A percentile compares a stretch with the other conserved stretches of the same genome.
phyloP scores from a whole-genome alignment of 78 protist genomes.

The Dictyostelium firmibasis region DNA sequence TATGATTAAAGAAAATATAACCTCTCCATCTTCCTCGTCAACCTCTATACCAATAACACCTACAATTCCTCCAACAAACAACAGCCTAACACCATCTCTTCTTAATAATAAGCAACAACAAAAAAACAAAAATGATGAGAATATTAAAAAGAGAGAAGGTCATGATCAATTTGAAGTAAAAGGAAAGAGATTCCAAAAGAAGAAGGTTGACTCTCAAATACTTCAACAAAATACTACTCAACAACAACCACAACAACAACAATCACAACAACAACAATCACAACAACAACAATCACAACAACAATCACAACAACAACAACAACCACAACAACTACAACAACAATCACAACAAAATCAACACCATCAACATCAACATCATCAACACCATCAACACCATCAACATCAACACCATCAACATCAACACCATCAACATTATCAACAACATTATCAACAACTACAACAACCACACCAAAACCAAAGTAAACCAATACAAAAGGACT shows the following conservation, averaged over 20 bases:
- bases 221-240: neutral
- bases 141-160: neutral
- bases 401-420: neutral
- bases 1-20: neutral
- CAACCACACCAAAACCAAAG: neutral
- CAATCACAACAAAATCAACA: neutral
- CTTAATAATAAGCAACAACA: neutral
- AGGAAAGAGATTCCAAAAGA: constrained; percentile 8
- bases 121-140: neutral
- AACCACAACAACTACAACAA: neutral
- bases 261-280: neutral
- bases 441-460: neutral
- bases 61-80: neutral
- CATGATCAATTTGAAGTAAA: neutral
- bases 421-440: neutral
- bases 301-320: neutral
- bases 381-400: neutral
- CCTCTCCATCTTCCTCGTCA: neutral
- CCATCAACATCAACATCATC: neutral
- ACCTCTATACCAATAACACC: neutral
- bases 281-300: neutral
- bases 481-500: neutral
- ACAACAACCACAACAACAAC: neutral
- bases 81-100: neutral
- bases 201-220: neutral